Conservation (phyloP, 2,329 filamentous ascomycete genomes). For the Nannizziopsis arthrosporioides region DNA sequence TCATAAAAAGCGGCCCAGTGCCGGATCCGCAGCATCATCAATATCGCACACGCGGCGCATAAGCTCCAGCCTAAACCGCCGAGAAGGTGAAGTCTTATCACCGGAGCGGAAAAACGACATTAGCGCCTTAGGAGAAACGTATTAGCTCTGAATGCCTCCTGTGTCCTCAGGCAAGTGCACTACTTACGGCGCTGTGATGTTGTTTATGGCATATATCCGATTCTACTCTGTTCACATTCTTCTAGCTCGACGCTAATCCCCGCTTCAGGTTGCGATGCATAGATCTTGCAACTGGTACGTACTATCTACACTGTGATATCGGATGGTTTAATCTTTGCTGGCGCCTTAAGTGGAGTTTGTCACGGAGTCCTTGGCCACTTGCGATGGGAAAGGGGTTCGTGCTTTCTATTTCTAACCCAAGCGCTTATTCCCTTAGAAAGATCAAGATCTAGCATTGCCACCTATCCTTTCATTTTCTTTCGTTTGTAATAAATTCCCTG, state of each 20-base stretch:
- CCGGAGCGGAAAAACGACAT: slow-evolving; percentile 27
- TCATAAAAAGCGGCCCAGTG: slow-evolving; percentile 43
- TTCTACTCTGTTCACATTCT: not conserved
- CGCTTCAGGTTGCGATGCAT: slow-evolving; percentile 2
- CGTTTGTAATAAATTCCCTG: no score
- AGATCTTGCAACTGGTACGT: not conserved
- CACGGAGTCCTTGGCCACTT: not conserved
- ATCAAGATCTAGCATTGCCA: no score
- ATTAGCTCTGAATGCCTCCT: slow-evolving; percentile 1
- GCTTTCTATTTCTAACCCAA: not conserved
- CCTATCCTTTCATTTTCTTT: no score
- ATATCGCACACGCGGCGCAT: slow-evolving; percentile 32
- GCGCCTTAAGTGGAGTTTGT: slow-evolving; percentile 1
- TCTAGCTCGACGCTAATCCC: not conserved
- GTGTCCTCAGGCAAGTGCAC: not conserved
- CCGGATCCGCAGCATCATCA: slow-evolving; percentile 29
- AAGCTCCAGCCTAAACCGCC: slow-evolving; percentile 25
- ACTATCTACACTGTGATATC: slow-evolving; percentile 5
- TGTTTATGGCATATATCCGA: slow-evolving; percentile 7
- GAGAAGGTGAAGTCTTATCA: slow-evolving; percentile 38
- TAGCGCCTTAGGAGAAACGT: slow-evolving; percentile 13
- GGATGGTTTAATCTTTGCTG: slow-evolving; percentile 1
- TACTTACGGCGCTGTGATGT: slow-evolving; percentile 6
- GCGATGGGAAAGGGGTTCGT: not conserved
- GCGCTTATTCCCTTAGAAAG: no score